phyloP scores from a whole-genome alignment of 2,329 filamentous ascomycete genomes.

The Ophiognomonia clavigignenti-juglandacearum region DNA sequence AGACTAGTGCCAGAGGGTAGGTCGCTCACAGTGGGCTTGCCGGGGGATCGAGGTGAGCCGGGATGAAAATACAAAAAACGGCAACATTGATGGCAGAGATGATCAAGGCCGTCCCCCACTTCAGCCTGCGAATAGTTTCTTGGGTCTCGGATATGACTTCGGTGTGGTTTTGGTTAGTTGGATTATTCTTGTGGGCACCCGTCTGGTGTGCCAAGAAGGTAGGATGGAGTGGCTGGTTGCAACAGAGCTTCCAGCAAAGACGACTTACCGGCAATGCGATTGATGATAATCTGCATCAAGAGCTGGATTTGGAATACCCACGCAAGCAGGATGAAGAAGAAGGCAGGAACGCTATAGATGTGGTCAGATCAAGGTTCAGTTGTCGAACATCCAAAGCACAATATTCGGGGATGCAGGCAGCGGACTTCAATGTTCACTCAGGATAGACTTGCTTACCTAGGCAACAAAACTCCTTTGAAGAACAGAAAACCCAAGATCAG shows the following conservation, averaged over 20 bases:
- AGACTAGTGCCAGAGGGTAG: too few relatives aligned
- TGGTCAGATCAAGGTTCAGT: not conserved
- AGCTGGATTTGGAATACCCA: constrained; percentile 45
- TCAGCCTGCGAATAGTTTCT: constrained; percentile 32
- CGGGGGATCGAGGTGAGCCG: constrained; percentile 29
- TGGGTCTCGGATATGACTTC: constrained; percentile 37
- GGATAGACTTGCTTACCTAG: too few relatives aligned
- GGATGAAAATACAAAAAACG: constrained; percentile 39
- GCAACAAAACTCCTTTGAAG: constrained; percentile 28
- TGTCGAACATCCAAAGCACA: not conserved
- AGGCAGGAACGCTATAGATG: constrained; percentile 1
- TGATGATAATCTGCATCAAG: constrained; percentile 51
- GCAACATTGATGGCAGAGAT: constrained; percentile 47
- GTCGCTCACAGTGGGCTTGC: constrained; percentile 24
- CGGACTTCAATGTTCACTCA: too few relatives aligned
- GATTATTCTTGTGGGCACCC: not conserved
- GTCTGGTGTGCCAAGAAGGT: not conserved
- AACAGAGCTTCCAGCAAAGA: too few relatives aligned
- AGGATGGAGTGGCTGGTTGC: too few relatives aligned
- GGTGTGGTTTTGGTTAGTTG: not conserved
- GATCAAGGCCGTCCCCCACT: constrained; percentile 39
- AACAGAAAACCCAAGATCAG: constrained; percentile 35
- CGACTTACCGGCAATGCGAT: constrained; percentile 37
- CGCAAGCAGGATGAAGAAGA: constrained; percentile 32
- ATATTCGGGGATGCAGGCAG: too few relatives aligned